These are phyloP conservation scores for Gigaspora rosea DNA, from an alignment of 192 early-diverging fungal genomes.

Conservation along the genomic window DNA sequence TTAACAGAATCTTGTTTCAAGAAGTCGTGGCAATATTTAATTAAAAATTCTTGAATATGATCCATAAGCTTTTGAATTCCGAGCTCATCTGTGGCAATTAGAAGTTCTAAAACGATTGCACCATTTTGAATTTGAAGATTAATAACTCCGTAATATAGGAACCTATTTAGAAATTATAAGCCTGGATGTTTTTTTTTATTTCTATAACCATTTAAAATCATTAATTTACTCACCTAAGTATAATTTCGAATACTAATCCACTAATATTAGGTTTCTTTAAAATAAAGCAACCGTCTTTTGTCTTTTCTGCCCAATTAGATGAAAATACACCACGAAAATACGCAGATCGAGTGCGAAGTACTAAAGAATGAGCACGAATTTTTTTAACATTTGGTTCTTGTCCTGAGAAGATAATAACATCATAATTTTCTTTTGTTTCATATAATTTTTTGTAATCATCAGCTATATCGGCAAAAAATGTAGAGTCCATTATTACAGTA, in stretches of 20 bases:
- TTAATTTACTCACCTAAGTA: background rate
- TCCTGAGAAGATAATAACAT: background rate
- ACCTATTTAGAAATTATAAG: background rate
- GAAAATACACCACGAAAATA: conserved; percentile 18
- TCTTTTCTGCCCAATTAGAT: background rate
- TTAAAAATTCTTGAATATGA: background rate
- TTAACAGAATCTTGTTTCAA: background rate
- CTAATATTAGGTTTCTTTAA: conserved; percentile 15
- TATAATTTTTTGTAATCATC: background rate
- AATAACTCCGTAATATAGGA: background rate
- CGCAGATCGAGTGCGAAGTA: background rate
- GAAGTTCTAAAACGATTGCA: background rate
- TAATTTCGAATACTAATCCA: background rate
- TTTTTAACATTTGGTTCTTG: background rate
- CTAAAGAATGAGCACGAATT: conserved; percentile 6
- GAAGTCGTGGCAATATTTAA: background rate
- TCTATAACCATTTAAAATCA: background rate
- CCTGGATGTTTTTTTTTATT: background rate
- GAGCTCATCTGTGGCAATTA: background rate
- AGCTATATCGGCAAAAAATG: background rate
- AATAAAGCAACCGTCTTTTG: background rate
- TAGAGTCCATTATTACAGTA: background rate
- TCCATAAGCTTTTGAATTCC: background rate
- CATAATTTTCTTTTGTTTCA: background rate
- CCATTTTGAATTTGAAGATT: background rate